phyloP scores from a whole-genome alignment of 306 rosid genomes.

The Vicia sativa region DNA sequence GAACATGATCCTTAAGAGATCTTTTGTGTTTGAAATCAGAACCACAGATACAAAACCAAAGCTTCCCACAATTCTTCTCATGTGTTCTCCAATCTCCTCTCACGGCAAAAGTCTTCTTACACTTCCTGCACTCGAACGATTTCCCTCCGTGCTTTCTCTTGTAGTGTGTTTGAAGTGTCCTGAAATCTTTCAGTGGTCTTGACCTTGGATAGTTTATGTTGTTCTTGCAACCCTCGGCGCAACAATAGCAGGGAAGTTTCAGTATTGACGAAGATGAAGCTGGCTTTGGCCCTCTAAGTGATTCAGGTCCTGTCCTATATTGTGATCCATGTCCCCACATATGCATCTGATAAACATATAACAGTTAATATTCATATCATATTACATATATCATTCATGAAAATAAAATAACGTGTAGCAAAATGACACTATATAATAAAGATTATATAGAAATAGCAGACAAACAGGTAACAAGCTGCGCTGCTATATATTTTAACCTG shows the following conservation, averaged over 20 bases:
- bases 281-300: conserved; percentile 73
- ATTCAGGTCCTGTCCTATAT: conserved; percentile 88
- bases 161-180: conserved; percentile 93
- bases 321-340: conserved; percentile 99
- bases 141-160: conserved; percentile 92
- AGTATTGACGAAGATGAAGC: conserved; percentile 67
- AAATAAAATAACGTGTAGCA: background rate
- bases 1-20: conserved; percentile 83
- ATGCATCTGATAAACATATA: conserved; percentile 63
- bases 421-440: background rate
- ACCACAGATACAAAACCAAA: conserved; percentile 94
- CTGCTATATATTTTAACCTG: conserved; percentile 52
- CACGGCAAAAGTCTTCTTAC: conserved; percentile 80
- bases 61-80: conserved; percentile 95
- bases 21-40: conserved; percentile 96
- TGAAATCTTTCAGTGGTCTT: conserved; percentile 80
- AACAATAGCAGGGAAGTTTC: conserved; percentile 88
- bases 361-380: background rate
- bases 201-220: conserved; percentile 83
- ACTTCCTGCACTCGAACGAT: conserved; percentile 87
- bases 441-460: too few species aligned
- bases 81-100: conserved; percentile 97
- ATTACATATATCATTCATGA: background rate
- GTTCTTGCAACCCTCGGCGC: conserved; percentile 91
- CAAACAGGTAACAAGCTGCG: too few species aligned